phyloP scores from a whole-genome alignment of 169 alveolate genomes.

The Plasmodium knowlesi region DNA sequence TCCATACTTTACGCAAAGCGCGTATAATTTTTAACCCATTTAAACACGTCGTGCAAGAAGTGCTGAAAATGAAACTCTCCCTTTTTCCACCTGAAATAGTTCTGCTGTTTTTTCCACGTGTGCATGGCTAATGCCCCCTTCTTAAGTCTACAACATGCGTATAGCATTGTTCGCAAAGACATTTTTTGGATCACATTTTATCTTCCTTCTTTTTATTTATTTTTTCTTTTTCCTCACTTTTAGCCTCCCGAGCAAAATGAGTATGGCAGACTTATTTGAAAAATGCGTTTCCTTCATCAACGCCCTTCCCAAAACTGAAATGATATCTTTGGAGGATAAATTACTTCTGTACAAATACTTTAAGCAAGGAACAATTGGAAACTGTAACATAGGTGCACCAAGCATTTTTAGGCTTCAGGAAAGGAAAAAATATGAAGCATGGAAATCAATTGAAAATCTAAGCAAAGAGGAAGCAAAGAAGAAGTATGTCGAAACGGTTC shows the following conservation, averaged over 20 bases:
- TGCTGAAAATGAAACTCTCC: neutral
- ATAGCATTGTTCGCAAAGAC: neutral
- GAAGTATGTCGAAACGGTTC: constrained; percentile 86
- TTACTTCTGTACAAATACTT: constrained; percentile 87
- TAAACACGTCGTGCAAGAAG: neutral
- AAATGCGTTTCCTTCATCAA: constrained; percentile 14
- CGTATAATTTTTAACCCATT: neutral
- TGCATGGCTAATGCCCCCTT: neutral
- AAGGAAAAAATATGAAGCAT: constrained; percentile 94
- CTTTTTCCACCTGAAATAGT: neutral
- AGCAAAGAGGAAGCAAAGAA: constrained; percentile 88
- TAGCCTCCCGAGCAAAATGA: neutral
- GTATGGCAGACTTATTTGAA: constrained; percentile 16
- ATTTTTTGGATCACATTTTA: neutral
- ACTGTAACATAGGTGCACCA: constrained; percentile 90
- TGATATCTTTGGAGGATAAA: constrained; percentile 77
- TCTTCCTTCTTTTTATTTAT: neutral
- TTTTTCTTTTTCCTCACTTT: neutral
- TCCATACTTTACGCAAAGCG: neutral
- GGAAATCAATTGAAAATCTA: constrained; percentile 91
- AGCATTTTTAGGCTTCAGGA: constrained; percentile 89
- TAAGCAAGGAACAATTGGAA: constrained; percentile 94
- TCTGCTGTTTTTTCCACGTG: neutral
- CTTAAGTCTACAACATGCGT: neutral
- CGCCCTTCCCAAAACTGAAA: constrained; percentile 17